Base-by-base conservation (phyloP, 768 basidiomycete genomes). In the Auricularia auricula-judae region DNA sequence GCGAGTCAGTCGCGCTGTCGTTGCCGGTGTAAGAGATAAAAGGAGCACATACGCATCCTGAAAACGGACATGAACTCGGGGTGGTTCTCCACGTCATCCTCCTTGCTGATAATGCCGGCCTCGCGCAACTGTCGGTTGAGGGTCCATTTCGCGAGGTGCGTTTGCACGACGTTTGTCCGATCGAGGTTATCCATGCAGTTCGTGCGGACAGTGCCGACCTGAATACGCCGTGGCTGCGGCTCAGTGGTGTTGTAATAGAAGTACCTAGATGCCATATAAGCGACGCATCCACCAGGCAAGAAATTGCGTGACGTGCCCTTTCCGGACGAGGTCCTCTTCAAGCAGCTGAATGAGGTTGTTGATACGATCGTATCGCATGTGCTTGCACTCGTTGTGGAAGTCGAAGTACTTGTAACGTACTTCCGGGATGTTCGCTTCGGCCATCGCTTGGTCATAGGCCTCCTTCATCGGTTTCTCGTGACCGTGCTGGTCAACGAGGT, bases 171-270 rank as follows among this genome's bases (percentile, higher is more conserved):
- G 74, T 98, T 98, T 58, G 97, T 99, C 61, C 97, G 84, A 72
- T 99, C 97, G 65, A 98, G 78, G 70, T 87, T 89, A 74, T 98
- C 96, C 97, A 97, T 97, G 75, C 97, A 98, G 73, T 98, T 99
- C 7, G 94, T 95, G 56, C 97, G 84, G 53, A 97, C 85, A 59
- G 84, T 81, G 21, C 94, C 94, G 23, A 72, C 79, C 71, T 99
- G 97, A 42, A 81, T 74, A 65, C 77, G 79, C 29, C 84, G 74
- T 0, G 85, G 84, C 34, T 77, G 76, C 3, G 75, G 65, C 33
- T 77, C 74, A 12, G 75, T 72, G 39, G 81, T 72, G 61, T 87
- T 83, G 36, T 89, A 74, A 64, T 87, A 85, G 78, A 93, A 98
- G 74, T 91, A 93, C 11, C 93, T 91, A 66, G 2, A 42, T 39